A percentile compares a stretch with the other conserved stretches of the same genome.
Evolutionary conservation across 2,329 filamentous ascomycete genomes (phyloP).

Genomic region (Aspergillus unguis): DNA sequence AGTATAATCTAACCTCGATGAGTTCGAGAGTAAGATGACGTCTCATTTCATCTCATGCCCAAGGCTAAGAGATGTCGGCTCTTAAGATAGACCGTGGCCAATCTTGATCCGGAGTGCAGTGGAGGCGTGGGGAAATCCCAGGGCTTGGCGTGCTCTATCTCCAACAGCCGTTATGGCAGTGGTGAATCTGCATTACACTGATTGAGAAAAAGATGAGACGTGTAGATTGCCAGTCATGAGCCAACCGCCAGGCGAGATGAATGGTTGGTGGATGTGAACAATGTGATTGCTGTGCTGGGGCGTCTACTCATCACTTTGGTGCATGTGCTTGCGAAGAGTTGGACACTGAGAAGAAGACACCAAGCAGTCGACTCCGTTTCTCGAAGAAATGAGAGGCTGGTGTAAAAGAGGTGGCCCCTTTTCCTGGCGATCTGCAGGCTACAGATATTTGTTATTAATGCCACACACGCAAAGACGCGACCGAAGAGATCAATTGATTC

Average conservation of each 20-base stretch:
- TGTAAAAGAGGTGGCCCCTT: slow-evolving; percentile 9
- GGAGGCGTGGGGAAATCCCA: slow-evolving; percentile 20
- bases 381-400: neutral
- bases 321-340: slow-evolving; percentile 1
- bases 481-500: neutral
- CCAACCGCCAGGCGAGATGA: slow-evolving; percentile 1
- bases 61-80: too few species aligned
- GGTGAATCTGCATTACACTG: neutral
- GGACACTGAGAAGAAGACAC: too few species aligned
- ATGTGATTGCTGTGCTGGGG: neutral
- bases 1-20: too few species aligned
- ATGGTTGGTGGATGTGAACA: neutral
- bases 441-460: slow-evolving; percentile 1
- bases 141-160: slow-evolving; percentile 6
- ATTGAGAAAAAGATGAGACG: too few species aligned
- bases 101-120: slow-evolving; percentile 14
- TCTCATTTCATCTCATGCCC: too few species aligned
- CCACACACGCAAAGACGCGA: slow-evolving; percentile 1
- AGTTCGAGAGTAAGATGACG: too few species aligned
- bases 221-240: neutral
- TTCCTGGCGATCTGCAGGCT: slow-evolving; percentile 7
- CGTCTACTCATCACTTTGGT: neutral
- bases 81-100: neutral
- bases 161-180: neutral
- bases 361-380: too few species aligned